Evolutionary conservation across 768 basidiomycete genomes (phyloP).

Genomic region (Tephrocybe sp.): DNA sequence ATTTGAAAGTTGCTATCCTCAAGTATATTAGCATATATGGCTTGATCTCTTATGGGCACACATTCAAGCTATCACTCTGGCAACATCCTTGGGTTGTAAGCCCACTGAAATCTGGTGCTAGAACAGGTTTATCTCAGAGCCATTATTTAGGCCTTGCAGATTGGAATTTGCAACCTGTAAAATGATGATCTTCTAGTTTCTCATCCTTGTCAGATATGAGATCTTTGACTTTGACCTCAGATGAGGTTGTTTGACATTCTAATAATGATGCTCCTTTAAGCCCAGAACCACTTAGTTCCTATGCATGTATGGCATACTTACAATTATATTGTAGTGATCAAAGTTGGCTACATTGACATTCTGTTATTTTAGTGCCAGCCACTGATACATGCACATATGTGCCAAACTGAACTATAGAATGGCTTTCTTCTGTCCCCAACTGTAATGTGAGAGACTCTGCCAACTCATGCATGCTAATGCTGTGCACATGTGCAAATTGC

Average conservation of each 20-base stretch:
- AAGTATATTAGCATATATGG: not conserved
- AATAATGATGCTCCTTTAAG: no score
- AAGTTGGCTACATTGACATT: constrained; percentile 37
- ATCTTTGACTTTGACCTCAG: constrained; percentile 20
- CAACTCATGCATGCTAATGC: no score
- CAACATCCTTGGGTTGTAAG: constrained; percentile 20
- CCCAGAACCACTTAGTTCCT: constrained; percentile 23
- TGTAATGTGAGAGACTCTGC: no score
- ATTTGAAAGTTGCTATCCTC: not conserved
- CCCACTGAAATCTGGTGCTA: constrained; percentile 13
- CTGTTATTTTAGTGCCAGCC: no score
- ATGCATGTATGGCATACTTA: constrained; percentile 32
- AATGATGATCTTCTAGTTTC: constrained; percentile 12
- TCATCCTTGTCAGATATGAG: no score
- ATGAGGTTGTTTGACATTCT: no score
- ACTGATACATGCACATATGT: no score
- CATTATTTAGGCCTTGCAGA: no score
- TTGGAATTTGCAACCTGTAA: not conserved
- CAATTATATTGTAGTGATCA: constrained; percentile 33
- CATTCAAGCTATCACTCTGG: constrained; percentile 12
- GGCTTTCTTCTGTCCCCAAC: no score
- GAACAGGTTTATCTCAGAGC: constrained; percentile 19
- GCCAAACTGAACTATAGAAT: no score
- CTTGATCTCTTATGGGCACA: not conserved
- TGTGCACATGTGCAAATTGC: no score